A percentile compares a stretch with the other conserved stretches of the same genome.
phyloP scores from a whole-genome alignment of 805 yeast species.

The Wickerhamiella vanderwaltii region DNA sequence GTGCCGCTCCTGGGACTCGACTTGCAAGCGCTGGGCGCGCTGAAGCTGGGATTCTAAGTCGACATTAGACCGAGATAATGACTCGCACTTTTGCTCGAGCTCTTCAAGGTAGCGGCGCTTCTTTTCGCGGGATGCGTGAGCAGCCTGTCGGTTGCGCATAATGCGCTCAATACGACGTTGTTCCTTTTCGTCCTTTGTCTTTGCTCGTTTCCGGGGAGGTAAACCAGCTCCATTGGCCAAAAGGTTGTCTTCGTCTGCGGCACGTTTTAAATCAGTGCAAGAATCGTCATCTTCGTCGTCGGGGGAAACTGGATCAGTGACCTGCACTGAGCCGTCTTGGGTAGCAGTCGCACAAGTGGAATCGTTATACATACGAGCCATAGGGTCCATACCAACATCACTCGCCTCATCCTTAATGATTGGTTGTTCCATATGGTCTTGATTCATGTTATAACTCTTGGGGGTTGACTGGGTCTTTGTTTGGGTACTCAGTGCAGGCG shows the following conservation, averaged over 20 bases:
- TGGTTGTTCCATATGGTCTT: slow-evolving; percentile 11
- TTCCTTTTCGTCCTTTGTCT: slow-evolving; percentile 92
- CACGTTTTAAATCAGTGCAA: slow-evolving; percentile 19
- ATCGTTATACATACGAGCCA: too few species aligned
- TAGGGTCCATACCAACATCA: slow-evolving; percentile 1
- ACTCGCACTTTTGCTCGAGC: slow-evolving; percentile 45
- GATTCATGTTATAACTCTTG: slow-evolving; percentile 6
- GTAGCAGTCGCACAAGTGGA: too few species aligned
- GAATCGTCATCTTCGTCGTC: not conserved
- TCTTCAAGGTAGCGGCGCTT: slow-evolving; percentile 84
- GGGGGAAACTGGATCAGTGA: not conserved
- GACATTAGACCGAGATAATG: slow-evolving; percentile 22
- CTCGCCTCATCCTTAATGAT: slow-evolving; percentile 11
- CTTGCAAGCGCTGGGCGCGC: slow-evolving; percentile 14
- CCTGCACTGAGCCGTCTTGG: slow-evolving; percentile 1
- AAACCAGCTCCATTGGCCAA: slow-evolving; percentile 37
- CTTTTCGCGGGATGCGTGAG: slow-evolving; percentile 94
- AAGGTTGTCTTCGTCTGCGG: slow-evolving; percentile 26
- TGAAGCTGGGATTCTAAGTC: slow-evolving; percentile 19
- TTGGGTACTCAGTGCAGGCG: too few species aligned
- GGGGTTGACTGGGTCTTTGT: too few species aligned
- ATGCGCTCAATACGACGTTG: slow-evolving; percentile 91
- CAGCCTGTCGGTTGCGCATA: slow-evolving; percentile 87
- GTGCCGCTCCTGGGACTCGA: slow-evolving; percentile 13
- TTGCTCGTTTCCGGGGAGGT: slow-evolving; percentile 94